phyloP scores from a whole-genome alignment of 495 filamentous ascomycete genomes.

The Hypoxylon fragiforme region DNA sequence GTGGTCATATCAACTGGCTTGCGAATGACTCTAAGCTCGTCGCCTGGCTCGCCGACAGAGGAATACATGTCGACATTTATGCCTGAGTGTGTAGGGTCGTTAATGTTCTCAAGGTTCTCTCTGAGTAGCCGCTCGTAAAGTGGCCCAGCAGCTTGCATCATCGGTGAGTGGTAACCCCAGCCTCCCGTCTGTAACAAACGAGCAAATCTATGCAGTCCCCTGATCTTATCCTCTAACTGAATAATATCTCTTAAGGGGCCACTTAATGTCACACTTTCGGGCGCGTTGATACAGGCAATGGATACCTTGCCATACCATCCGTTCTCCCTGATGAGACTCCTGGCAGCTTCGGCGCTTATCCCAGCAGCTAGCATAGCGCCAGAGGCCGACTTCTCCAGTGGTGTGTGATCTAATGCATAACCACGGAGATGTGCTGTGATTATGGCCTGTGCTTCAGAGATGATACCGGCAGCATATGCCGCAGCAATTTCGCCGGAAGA shows the following conservation, averaged over 20 bases:
- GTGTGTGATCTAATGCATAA: conserved; percentile 42
- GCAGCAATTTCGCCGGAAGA: conserved; percentile 66
- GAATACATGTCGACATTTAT: no score
- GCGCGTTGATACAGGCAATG: conserved; percentile 58
- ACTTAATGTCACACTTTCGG: conserved; percentile 50
- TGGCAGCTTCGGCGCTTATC: conserved; percentile 22
- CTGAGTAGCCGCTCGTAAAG: no score
- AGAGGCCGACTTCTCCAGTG: conserved; percentile 17
- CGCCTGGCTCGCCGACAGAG: no score
- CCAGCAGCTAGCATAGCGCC: conserved; percentile 57
- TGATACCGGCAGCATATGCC: conserved; percentile 49
- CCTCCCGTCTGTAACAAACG: conserved; percentile 31
- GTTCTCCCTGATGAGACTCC: conserved; percentile 16
- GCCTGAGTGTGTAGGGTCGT: no score
- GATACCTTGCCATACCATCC: conserved; percentile 17
- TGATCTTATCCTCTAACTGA: neutral
- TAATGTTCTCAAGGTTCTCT: no score
- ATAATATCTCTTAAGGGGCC: conserved; percentile 47
- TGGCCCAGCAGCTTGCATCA: no score
- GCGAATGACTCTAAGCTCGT: no score
- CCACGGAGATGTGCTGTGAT: conserved; percentile 51
- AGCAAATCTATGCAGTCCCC: neutral
- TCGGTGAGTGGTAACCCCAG: no score
- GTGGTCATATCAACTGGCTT: no score
- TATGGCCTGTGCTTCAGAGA: conserved; percentile 53